Evolutionary conservation across 1,284 basidiomycete species (phyloP).

Genomic region (Phaffia rhodozyma): DNA sequence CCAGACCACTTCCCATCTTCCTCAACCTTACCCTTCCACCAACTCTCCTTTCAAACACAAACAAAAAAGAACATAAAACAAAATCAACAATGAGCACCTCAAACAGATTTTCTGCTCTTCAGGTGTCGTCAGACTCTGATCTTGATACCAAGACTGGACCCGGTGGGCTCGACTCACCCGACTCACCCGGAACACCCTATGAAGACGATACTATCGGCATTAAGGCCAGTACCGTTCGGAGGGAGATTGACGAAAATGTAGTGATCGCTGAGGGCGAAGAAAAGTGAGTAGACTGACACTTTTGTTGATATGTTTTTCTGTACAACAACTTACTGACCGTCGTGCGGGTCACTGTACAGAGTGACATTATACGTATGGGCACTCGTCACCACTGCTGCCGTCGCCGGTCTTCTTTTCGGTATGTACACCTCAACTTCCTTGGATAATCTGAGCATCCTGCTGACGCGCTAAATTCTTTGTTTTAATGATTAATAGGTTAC

Average conservation of each 20-base stretch:
- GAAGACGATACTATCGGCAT: background rate
- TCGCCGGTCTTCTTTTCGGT: constrained; percentile 69
- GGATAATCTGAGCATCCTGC: background rate
- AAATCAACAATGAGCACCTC: background rate
- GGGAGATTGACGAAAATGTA: constrained; percentile 16
- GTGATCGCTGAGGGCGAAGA: constrained; percentile 18
- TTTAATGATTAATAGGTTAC: constrained; percentile 45
- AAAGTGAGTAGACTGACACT: constrained; percentile 6
- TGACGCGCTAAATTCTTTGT: background rate
- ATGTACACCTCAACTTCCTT: constrained; percentile 24
- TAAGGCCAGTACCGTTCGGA: background rate
- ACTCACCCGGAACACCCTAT: background rate
- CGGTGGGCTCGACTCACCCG: background rate
- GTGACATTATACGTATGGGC: constrained; percentile 27
- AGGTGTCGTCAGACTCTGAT: background rate
- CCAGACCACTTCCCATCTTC: background rate
- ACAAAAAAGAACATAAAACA: background rate
- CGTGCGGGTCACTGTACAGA: constrained; percentile 8
- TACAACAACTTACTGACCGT: background rate
- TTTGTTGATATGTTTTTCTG: background rate
- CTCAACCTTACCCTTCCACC: background rate
- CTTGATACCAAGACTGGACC: background rate
- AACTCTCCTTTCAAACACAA: background rate
- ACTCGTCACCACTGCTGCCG: constrained; percentile 32
- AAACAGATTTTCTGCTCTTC: background rate